Base-by-base conservation (phyloP, 2,329 filamentous ascomycete genomes). In the Arthrobotrys entomopaga region DNA sequence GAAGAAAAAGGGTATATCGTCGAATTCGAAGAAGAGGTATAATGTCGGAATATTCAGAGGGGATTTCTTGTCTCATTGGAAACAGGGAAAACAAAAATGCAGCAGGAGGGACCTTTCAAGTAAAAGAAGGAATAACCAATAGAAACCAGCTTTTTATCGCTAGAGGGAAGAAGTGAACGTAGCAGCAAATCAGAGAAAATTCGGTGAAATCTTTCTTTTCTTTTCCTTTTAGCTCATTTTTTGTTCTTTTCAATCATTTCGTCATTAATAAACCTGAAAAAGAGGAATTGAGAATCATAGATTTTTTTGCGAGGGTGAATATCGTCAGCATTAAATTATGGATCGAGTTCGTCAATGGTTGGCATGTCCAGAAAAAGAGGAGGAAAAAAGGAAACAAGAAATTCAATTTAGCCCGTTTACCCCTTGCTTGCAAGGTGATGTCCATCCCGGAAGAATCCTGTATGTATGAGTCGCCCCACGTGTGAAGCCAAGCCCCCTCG, bases 1-100 rank as follows among this genome's bases (percentile, higher is more conserved):
- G 53, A 24, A 38, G 24, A 71, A 38, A 57, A 38, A 15, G 60
- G 61, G 61, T 73, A 73, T 73, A 65, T 73, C 69, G 53, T 66
- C 56, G 61, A 57, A 65, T 22, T 15, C 16, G 42, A 13, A 46
- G 42, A 46, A 43, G 29, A 24, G 56, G 34, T 16, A 49, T 53
- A 29, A 54, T 7, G 57, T n/a, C 5, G 19, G 16, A 13, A 46
- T n/a, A 46, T 15, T 46, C 34, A 40, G 42, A 16, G 13, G 42
- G 42, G 50, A 53, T 64, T 59, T 60, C 67, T 65, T 65, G 53
- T 43, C 49, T 69, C 65, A 69, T 69, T 26, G 40, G 64, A 54
- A 54, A 43, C 29, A 61, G 49, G 2, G 16, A n/a, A 34, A 42
- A 29, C 46, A 53, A 57, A 49, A 50, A 46, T 61, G 22, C 19